phyloP scores from a whole-genome alignment of 495 filamentous ascomycete genomes.

The Tuber melanosporum region DNA sequence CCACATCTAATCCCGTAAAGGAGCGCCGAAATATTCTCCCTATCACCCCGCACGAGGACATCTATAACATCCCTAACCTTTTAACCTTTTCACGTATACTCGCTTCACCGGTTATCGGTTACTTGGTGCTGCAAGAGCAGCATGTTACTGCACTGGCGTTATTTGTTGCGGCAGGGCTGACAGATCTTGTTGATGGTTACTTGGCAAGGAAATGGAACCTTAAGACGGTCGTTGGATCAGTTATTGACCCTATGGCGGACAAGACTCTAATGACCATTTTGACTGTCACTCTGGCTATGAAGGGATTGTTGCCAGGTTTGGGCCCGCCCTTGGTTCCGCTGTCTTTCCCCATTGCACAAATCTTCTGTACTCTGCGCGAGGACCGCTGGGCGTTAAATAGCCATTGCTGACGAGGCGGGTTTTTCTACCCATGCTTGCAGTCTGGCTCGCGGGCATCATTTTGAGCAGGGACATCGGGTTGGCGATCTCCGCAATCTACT shows the following conservation, averaged over 20 bases:
- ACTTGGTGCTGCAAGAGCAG: constrained; percentile 76
- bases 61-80: constrained; percentile 89
- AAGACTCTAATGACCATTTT: constrained; percentile 91
- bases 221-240: constrained; percentile 89
- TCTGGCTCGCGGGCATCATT: constrained; percentile 82
- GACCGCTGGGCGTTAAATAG: not conserved
- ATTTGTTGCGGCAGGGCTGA: constrained; percentile 85
- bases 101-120: constrained; percentile 79
- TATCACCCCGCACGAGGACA: constrained; percentile 64
- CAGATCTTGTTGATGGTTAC: constrained; percentile 85
- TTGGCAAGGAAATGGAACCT: constrained; percentile 81
- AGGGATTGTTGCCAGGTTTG: constrained; percentile 72
- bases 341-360: constrained; percentile 7
- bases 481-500: constrained; percentile 85
- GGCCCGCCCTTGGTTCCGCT: constrained; percentile 12
- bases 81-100: constrained; percentile 82
- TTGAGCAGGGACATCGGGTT: constrained; percentile 84
- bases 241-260: constrained; percentile 95
- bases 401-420: constrained; percentile 6
- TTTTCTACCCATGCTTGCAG: constrained; percentile 43
- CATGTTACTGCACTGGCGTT: constrained; percentile 70
- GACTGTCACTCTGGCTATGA: constrained; percentile 71
- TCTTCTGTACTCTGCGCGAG: not conserved
- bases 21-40: constrained; percentile 24
- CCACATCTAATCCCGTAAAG: constrained; percentile 9